Evolutionary conservation across 805 yeast species (phyloP).

Genomic region (Pichia pseudocactophila): DNA sequence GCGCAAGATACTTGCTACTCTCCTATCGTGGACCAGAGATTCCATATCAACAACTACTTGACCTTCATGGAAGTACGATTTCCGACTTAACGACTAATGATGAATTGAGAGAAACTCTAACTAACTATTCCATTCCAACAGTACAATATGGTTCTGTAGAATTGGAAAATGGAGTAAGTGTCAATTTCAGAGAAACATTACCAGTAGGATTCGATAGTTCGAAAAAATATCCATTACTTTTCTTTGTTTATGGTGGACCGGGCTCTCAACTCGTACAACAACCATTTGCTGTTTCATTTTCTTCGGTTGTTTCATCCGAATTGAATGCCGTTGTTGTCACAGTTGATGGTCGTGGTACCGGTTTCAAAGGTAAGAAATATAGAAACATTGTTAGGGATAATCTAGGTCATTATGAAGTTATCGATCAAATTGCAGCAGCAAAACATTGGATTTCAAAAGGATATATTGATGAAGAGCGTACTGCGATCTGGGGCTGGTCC

Average conservation of each 20-base stretch:
- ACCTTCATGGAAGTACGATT: slow-evolving; percentile 33
- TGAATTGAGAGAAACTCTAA: slow-evolving; percentile 30
- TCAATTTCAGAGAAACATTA: slow-evolving; percentile 63
- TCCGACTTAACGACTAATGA: slow-evolving; percentile 41
- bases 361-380: slow-evolving; percentile 71
- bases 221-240: slow-evolving; percentile 73
- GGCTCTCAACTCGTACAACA: slow-evolving; percentile 78
- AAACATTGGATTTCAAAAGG: slow-evolving; percentile 50
- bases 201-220: slow-evolving; percentile 61
- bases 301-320: slow-evolving; percentile 68
- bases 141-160: slow-evolving; percentile 43
- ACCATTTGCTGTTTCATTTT: slow-evolving; percentile 51
- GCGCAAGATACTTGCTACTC: slow-evolving; percentile 61
- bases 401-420: slow-evolving; percentile 73
- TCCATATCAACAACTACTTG: slow-evolving; percentile 70
- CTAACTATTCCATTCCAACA: slow-evolving; percentile 49
- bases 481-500: slow-evolving; percentile 97
- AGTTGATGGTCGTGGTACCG: slow-evolving; percentile 97
- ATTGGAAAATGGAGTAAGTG: slow-evolving; percentile 30
- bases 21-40: slow-evolving; percentile 71
- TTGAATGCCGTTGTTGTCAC: slow-evolving; percentile 81
- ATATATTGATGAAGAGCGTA: slow-evolving; percentile 58
- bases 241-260: slow-evolving; percentile 93
- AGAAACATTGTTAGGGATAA: slow-evolving; percentile 74
- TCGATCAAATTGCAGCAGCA: slow-evolving; percentile 84